A percentile compares a stretch with the other conserved stretches of the same genome.
phyloP scores from a whole-genome alignment of 805 yeast species.

The Wickerhamiella azyma region DNA sequence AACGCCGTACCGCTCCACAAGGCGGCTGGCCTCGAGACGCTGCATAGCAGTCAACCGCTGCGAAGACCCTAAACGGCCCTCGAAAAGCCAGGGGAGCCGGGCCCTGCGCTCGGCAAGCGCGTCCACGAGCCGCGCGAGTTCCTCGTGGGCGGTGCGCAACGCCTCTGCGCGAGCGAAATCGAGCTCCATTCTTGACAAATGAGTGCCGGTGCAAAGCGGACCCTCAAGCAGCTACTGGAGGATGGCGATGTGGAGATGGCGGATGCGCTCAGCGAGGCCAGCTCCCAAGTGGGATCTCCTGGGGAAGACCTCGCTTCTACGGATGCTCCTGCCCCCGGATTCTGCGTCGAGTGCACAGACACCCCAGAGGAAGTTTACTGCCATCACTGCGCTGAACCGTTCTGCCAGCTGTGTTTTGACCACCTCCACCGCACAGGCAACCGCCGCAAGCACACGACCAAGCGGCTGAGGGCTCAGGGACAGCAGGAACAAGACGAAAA shows the following conservation, averaged over 20 bases:
- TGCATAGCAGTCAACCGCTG: conserved; percentile 43
- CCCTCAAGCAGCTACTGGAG: conserved; percentile 5
- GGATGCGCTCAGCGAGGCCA: neutral
- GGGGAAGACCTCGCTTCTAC: neutral
- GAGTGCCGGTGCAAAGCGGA: conserved; percentile 1
- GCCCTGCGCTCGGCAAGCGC: conserved; percentile 44
- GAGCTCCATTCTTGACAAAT: neutral
- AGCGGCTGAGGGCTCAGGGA: neutral
- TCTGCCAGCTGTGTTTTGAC: conserved; percentile 56
- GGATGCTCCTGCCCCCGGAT: neutral
- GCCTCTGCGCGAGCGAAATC: conserved; percentile 15
- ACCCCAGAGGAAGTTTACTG: conserved; percentile 58
- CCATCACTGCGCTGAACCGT: conserved; percentile 47
- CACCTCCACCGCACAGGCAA: conserved; percentile 56
- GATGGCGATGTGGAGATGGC: conserved; percentile 6
- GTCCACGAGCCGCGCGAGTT: conserved; percentile 55
- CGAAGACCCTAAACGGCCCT: conserved; percentile 17
- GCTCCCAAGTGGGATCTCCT: neutral
- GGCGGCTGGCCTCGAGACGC: conserved; percentile 49
- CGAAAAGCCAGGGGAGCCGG: neutral
- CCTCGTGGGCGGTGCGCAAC: conserved; percentile 27
- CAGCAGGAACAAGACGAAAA: conserved; percentile 11
- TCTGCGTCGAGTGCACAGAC: conserved; percentile 61
- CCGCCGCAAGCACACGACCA: conserved; percentile 20
- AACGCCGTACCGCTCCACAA: conserved; percentile 33